phyloP scores from a whole-genome alignment of 176 grass and related monocot species.

The Hsuehochloa calcarea region DNA sequence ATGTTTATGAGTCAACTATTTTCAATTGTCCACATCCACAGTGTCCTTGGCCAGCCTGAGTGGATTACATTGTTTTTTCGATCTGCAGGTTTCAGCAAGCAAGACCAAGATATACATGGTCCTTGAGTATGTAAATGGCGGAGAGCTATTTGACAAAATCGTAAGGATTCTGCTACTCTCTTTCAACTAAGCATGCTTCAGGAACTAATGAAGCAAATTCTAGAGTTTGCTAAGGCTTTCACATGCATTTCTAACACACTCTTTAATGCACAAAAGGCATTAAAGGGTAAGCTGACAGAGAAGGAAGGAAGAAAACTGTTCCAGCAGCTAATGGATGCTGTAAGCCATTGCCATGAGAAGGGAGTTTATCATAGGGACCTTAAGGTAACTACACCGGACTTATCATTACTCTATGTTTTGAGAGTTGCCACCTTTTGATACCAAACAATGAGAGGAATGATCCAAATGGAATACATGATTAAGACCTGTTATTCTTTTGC shows the following conservation, averaged over 20 bases:
- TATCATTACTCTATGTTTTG: not conserved
- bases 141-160: conserved; percentile 88
- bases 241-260: not conserved
- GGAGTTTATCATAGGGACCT: conserved; percentile 92
- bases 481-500: conserved; percentile 16
- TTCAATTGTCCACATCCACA: not conserved
- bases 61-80: not conserved
- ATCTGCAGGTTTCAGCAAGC: conserved; percentile 76
- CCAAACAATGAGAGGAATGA: not conserved
- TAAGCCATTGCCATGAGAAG: conserved; percentile 89
- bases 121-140: conserved; percentile 83
- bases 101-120: conserved; percentile 97
- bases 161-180: conserved; percentile 40
- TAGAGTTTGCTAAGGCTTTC: not conserved
- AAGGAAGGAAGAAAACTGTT: conserved; percentile 71
- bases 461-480: not conserved
- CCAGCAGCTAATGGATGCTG: conserved; percentile 91
- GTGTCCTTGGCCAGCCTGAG: not conserved
- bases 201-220: not conserved
- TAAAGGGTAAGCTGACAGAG: conserved; percentile 68
- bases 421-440: not conserved
- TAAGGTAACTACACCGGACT: conserved; percentile 53
- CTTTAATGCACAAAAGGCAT: conserved; percentile 30
- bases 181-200: not conserved
- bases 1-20: not conserved